Conservation (phyloP, 2,329 filamentous ascomycete genomes). For the Cytospora schulzeri region DNA sequence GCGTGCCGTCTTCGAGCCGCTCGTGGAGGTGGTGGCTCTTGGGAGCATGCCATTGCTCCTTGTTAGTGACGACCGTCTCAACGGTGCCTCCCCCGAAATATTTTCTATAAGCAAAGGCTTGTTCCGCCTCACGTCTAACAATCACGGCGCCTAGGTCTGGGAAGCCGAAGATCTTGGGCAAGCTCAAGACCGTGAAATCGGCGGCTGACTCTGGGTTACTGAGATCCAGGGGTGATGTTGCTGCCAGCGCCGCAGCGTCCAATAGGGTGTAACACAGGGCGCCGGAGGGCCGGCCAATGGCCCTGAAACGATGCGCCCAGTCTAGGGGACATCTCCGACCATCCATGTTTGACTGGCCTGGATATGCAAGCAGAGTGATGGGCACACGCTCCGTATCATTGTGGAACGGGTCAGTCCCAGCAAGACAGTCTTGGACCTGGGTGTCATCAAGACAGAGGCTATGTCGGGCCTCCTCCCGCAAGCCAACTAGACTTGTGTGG, state of each 20-base stretch:
- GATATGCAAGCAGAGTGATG: conserved; percentile 71
- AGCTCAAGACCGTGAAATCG: conserved; percentile 84
- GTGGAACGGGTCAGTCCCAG: conserved; percentile 39
- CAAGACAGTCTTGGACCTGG: conserved; percentile 68
- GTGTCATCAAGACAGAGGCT: conserved; percentile 69
- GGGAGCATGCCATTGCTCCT: conserved; percentile 78
- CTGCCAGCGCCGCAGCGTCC: conserved; percentile 80
- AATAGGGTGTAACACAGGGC: conserved; percentile 67
- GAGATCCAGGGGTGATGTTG: conserved; percentile 77
- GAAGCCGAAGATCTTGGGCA: conserved; percentile 99
- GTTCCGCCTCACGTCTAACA: conserved; percentile 70
- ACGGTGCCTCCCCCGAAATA: conserved; percentile 97
- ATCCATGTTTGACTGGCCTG: conserved; percentile 92
- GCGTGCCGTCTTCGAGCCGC: conserved; percentile 84
- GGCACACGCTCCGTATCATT: conserved; percentile 30
- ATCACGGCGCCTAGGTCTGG: conserved; percentile 87
- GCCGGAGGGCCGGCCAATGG: neutral
- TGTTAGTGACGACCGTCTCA: conserved; percentile 79
- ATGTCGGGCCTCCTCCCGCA: conserved; percentile 68
- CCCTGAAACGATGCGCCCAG: conserved; percentile 62
- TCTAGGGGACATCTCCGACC: conserved; percentile 72
- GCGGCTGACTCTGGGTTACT: conserved; percentile 62
- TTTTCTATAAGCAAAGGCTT: conserved; percentile 64
- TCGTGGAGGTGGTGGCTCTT: conserved; percentile 77
- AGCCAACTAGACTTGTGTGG: conserved; percentile 85